Evolutionary conservation across 176 grass and related monocot species (phyloP).

Genomic region (Lolium rigidum): DNA sequence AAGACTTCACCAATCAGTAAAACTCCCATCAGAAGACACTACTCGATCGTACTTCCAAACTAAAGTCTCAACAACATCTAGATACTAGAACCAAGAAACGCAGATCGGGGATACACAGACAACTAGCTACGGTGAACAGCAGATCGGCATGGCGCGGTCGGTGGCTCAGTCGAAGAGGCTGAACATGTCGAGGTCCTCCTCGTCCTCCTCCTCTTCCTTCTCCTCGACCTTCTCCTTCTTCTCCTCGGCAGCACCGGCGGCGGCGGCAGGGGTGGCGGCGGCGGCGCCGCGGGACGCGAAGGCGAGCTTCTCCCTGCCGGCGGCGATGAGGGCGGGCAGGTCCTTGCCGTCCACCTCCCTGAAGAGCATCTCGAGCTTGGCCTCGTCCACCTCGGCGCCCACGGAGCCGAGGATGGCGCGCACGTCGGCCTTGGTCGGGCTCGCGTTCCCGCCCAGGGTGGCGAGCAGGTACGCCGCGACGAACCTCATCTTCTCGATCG

Average conservation of each 20-base stretch:
- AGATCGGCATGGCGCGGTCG: not conserved
- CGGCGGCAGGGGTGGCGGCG: not conserved
- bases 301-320: constrained; percentile 26
- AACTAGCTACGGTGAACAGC: not conserved
- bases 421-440: constrained; percentile 32
- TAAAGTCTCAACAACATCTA: not conserved
- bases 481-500: constrained; percentile 6
- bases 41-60: not conserved
- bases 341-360: constrained; percentile 19
- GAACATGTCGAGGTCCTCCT: not conserved
- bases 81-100: not conserved
- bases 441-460: constrained; percentile 7
- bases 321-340: constrained; percentile 21
- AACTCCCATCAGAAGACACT: not conserved
- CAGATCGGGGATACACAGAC: not conserved
- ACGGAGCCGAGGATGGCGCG: constrained; percentile 18
- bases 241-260: not conserved
- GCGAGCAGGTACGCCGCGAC: constrained; percentile 39
- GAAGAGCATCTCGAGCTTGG: constrained; percentile 31
- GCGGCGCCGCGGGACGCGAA: constrained; percentile 9
- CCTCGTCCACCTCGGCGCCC: constrained; percentile 24
- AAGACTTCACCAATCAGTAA: too few relatives aligned
- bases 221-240: not conserved
- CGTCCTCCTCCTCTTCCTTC: not conserved
- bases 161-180: constrained; percentile 2